Evolutionary conservation across 371 early-diverging fungal genomes (phyloP).

Genomic region (Mucor racemosus): DNA sequence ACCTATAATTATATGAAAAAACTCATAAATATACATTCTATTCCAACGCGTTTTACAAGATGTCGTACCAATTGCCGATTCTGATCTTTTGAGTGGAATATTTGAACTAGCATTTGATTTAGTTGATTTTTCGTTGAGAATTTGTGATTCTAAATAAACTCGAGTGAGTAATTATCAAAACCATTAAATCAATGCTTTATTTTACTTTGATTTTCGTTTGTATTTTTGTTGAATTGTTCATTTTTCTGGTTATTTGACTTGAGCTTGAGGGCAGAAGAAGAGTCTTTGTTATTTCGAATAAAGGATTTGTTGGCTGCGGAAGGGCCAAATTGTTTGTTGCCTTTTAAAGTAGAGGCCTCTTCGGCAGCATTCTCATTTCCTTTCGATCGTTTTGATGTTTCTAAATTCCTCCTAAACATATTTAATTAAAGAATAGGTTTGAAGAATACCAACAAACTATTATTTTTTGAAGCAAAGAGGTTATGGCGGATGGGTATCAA

Average conservation of each 20-base stretch:
- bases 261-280: not conserved
- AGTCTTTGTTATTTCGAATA: not conserved
- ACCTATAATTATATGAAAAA: not conserved
- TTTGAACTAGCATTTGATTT: not conserved
- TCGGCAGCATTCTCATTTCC: constrained; percentile 19
- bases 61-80: constrained; percentile 3
- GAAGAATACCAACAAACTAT: too few relatives aligned
- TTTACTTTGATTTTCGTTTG: constrained; percentile 6
- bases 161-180: not conserved
- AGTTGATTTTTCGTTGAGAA: not conserved
- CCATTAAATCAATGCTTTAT: too few relatives aligned
- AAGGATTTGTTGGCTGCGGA: constrained; percentile 1
- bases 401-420: constrained; percentile 4
- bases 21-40: not conserved
- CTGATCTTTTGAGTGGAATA: constrained; percentile 9
- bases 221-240: not conserved
- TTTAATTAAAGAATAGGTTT: not conserved
- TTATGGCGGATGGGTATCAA: too few relatives aligned
- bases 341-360: not conserved
- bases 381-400: not conserved
- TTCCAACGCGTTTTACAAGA: not conserved
- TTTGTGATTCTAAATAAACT: constrained; percentile 6
- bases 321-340: constrained; percentile 12
- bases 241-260: constrained; percentile 9
- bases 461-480: too few relatives aligned